Percentiles rank a stretch among this genome's conserved stretches.
These are phyloP conservation scores for Fraxinus nigra DNA, from an alignment of 305 asterid genomes.

Conservation along the genomic window DNA sequence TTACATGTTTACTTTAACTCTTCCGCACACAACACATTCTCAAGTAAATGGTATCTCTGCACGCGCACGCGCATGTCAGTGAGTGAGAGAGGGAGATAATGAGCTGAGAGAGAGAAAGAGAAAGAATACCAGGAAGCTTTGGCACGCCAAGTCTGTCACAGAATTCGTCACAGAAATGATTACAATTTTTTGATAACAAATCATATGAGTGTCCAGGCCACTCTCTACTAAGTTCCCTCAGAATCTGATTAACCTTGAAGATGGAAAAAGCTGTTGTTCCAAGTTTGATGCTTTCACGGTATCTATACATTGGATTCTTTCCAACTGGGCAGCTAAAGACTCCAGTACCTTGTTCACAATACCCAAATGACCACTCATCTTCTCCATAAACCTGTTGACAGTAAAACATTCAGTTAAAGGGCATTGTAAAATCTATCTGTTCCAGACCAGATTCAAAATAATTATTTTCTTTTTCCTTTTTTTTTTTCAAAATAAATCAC, in stretches of 20 bases:
- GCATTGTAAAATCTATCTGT: neutral
- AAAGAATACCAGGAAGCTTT: conserved; percentile 44
- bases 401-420: conserved; percentile 4
- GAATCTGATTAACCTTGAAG: conserved; percentile 41
- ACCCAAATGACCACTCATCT: conserved; percentile 98
- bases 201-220: conserved; percentile 48
- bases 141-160: conserved; percentile 53
- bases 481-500: neutral
- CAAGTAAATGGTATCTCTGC: neutral
- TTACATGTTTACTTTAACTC: neutral
- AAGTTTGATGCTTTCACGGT: conserved; percentile 60
- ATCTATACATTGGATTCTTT: conserved; percentile 89
- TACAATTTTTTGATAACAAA: conserved; percentile 46
- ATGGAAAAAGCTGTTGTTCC: conserved; percentile 38
- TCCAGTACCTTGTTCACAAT: conserved; percentile 90
- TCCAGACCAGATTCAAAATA: neutral
- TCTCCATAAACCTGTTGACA: conserved; percentile 57
- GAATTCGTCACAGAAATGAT: conserved; percentile 51
- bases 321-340: conserved; percentile 85
- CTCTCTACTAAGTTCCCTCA: conserved; percentile 52
- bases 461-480: neutral
- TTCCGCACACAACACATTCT: neutral
- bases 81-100: neutral
- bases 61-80: neutral
- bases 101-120: neutral